phyloP scores from a whole-genome alignment of 495 filamentous ascomycete genomes.

The Aspergillus biplanus region DNA sequence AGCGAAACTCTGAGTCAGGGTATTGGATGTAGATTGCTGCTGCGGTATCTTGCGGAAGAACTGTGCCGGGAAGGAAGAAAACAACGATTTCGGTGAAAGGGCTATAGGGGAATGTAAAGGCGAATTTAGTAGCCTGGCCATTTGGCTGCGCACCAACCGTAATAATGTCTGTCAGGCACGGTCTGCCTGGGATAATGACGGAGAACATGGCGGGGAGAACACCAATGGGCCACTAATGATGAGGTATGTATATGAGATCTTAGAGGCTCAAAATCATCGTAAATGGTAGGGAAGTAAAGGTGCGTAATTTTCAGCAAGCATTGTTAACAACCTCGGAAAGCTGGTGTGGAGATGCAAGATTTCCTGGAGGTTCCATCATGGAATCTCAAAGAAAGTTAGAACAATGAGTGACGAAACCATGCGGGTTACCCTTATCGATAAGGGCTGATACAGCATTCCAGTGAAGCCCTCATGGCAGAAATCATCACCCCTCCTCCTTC shows the following conservation, averaged over 20 bases:
- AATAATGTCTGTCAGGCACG: slow-evolving; percentile 65
- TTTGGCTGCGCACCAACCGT: slow-evolving; percentile 51
- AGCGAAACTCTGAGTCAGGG: slow-evolving; percentile 64
- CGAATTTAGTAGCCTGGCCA: slow-evolving; percentile 65
- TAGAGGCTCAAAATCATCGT: neutral
- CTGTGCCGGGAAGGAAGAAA: slow-evolving; percentile 82
- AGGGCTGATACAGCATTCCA: slow-evolving; percentile 16
- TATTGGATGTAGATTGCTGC: slow-evolving; percentile 88
- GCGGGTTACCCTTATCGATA: slow-evolving; percentile 35
- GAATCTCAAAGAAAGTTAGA: slow-evolving; percentile 28
- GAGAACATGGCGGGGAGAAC: slow-evolving; percentile 51
- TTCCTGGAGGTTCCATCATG: slow-evolving; percentile 30
- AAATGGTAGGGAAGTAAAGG: slow-evolving; percentile 8
- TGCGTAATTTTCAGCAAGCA: neutral
- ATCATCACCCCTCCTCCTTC: no score
- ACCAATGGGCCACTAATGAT: neutral
- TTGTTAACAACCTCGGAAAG: neutral
- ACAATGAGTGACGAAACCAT: slow-evolving; percentile 32
- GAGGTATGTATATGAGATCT: slow-evolving; percentile 1
- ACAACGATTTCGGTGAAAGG: slow-evolving; percentile 82
- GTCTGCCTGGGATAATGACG: slow-evolving; percentile 58
- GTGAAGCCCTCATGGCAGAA: no score
- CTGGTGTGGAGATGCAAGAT: slow-evolving; percentile 4
- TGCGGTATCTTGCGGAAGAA: slow-evolving; percentile 73
- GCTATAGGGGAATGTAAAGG: slow-evolving; percentile 61